phyloP scores from a whole-genome alignment of 345 rosid genomes.

The Brassica incana region DNA sequence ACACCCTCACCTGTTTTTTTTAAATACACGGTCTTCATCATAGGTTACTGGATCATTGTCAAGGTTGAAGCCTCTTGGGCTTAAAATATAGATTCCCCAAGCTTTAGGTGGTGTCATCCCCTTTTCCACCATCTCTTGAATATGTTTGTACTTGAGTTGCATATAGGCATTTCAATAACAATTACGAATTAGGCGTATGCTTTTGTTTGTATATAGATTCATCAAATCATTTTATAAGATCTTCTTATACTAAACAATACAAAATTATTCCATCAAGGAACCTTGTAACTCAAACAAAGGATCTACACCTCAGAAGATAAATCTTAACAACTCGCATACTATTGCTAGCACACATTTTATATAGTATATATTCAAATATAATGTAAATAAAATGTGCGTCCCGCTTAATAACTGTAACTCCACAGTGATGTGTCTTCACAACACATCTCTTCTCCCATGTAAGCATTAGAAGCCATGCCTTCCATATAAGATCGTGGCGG shows the following conservation, averaged over 20 bases:
- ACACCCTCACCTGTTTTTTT: neutral
- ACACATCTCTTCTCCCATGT: constrained; percentile 29
- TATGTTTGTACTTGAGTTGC: neutral
- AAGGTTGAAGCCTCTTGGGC: neutral
- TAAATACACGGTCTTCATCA: neutral
- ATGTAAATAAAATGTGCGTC: neutral
- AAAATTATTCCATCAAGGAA: constrained; percentile 17
- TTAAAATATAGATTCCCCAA: neutral
- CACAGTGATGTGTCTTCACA: constrained; percentile 42
- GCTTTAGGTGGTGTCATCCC: neutral
- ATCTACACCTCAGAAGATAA: neutral
- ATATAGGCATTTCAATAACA: neutral
- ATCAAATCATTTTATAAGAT: neutral
- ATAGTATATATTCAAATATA: neutral
- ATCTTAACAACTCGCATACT: neutral
- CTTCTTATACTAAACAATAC: neutral
- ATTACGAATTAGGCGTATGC: neutral
- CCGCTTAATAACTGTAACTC: constrained; percentile 36
- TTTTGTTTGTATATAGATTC: neutral
- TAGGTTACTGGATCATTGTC: neutral
- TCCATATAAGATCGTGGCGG: constrained; percentile 47
- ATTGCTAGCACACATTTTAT: neutral
- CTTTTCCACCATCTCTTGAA: neutral
- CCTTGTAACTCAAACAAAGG: neutral
- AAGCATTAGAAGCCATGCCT: constrained; percentile 17